These are phyloP conservation scores for Canavalia gladiata DNA, from an alignment of 306 rosid genomes.

Conservation along the genomic window DNA sequence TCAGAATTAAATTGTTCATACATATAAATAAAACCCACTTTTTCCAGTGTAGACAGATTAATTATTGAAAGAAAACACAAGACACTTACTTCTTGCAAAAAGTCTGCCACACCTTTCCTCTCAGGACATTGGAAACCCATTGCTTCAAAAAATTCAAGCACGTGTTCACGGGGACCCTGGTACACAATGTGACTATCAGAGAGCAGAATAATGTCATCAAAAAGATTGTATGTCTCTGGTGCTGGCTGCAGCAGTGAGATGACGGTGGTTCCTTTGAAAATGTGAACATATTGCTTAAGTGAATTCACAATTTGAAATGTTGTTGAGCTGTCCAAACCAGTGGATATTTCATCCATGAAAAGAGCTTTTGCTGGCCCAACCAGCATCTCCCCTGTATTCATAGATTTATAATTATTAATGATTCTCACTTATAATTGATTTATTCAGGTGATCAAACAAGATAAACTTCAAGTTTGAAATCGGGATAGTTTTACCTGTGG, in stretches of 20 bases:
- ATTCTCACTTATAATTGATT: conserved; percentile 21
- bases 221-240: conserved; percentile 74
- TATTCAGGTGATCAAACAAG: conserved; percentile 17
- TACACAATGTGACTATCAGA: conserved; percentile 73
- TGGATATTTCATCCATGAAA: conserved; percentile 76
- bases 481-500: conserved; percentile 59
- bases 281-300: conserved; percentile 63
- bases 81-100: conserved; percentile 67
- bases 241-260: conserved; percentile 76
- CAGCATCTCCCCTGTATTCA: conserved; percentile 66
- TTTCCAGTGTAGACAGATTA: background rate
- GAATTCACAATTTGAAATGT: conserved; percentile 70
- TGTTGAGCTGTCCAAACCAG: conserved; percentile 79
- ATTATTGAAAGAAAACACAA: conserved; percentile 8
- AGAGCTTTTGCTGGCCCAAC: conserved; percentile 72
- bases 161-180: conserved; percentile 64
- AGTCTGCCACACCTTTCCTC: conserved; percentile 73
- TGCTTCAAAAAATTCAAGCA: conserved; percentile 60
- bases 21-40: background rate
- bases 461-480: background rate
- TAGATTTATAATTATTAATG: conserved; percentile 23
- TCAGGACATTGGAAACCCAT: conserved; percentile 68
- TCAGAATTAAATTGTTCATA: background rate
- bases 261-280: conserved; percentile 63
- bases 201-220: conserved; percentile 70